Base-by-base conservation (phyloP, 352 stramenopile species). In the Pythium aphanidermatum region DNA sequence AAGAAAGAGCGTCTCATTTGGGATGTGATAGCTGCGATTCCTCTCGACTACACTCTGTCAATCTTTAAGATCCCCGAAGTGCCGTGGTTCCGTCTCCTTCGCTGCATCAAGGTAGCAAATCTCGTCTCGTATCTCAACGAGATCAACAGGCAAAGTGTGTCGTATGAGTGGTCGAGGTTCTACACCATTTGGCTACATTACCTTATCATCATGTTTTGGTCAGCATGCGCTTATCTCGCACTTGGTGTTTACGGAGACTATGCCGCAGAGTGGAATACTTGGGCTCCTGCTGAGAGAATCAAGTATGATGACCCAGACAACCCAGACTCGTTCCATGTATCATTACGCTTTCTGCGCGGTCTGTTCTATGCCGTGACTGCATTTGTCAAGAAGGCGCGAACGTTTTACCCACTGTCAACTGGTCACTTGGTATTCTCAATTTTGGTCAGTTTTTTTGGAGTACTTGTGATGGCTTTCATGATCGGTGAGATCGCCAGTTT, bases 391-490 rank as follows among this genome's bases (percentile, higher is more conserved):
- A 87, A 63, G 35, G 54, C 54, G n/a, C 42, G 38, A 8, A 69
- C 60, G 21, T 55, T 65, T 11, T 49, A 58, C 23, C 60, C 60
- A 0, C 52, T 65, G 27, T 63, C 55, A 0, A 70, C 60, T 17
- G 42, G 20, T 1, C 54, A 71, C 9, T 54, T 67, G 29, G 51
- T 70, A 2, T 85, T 87, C 34, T 68, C 71, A 11, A 70, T 82
- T 39, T n/a, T 60, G 2, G 57, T 78, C 14, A 83, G 68, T 44
- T 84, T 85, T 40, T 28, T 61, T 4, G 68, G 75, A 0, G 36
- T 78, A 1, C 58, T 87, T 13, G 58, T 67, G 1, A 83, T 82
- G 66, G 70, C 68, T 2, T 87, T 85, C 52, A 78, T 85, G 60
- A 85, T 85, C 40, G 70, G 75, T 5, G 72, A 87, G 30, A 71